Percentiles rank a stretch among this genome's conserved stretches.
These are phyloP conservation scores for Plasmodium relictum DNA, from an alignment of 169 alveolate genomes.

Conservation along the genomic window DNA sequence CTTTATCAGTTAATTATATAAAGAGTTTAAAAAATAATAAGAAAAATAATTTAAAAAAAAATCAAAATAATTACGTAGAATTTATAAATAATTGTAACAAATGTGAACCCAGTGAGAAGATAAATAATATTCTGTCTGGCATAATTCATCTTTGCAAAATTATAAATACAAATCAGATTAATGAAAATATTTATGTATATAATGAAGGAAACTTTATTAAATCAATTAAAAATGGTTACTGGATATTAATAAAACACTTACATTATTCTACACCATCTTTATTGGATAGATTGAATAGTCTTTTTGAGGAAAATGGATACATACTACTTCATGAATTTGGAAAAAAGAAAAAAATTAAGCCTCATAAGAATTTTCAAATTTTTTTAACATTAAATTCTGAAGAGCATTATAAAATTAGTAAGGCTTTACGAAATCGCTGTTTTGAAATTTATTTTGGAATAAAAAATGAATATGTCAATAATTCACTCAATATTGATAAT, in stretches of 20 bases:
- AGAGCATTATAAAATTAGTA: constrained; percentile 84
- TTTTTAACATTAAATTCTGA: constrained; percentile 86
- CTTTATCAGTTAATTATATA: constrained; percentile 6
- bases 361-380: constrained; percentile 93
- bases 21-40: constrained; percentile 9
- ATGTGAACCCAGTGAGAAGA: background rate
- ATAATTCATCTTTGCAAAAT: constrained; percentile 14
- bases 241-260: constrained; percentile 93
- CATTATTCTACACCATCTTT: constrained; percentile 94
- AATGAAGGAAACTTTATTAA: constrained; percentile 91
- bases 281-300: constrained; percentile 94
- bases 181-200: constrained; percentile 80
- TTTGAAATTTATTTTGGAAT: constrained; percentile 85
- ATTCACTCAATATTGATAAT: background rate
- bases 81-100: background rate
- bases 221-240: constrained; percentile 93
- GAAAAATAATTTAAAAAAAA: background rate
- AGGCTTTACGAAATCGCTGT: constrained; percentile 94
- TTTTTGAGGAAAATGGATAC: constrained; percentile 91
- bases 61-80: background rate
- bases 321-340: constrained; percentile 86
- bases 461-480: constrained; percentile 9
- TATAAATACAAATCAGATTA: constrained; percentile 42
- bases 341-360: constrained; percentile 87
- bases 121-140: constrained; percentile 4